phyloP scores from a whole-genome alignment of 2,329 filamentous ascomycete species.

The Trichothecium sympodiale region DNA sequence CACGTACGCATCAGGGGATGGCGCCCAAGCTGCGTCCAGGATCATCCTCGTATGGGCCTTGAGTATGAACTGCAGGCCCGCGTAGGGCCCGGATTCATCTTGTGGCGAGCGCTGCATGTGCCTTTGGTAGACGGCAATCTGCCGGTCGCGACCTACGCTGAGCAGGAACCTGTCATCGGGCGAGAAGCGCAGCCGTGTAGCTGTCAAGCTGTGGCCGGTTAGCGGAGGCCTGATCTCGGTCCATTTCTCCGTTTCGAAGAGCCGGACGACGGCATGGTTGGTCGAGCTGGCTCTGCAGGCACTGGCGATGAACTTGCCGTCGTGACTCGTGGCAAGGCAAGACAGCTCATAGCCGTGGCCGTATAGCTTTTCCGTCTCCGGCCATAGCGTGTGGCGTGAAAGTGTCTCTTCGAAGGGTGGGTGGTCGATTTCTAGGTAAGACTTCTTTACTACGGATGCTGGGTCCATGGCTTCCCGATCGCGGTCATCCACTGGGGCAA shows the following conservation, averaged over 20 bases:
- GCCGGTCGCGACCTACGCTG: constrained; percentile 82
- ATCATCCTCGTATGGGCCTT: constrained; percentile 94
- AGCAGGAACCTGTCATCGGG: constrained; percentile 62
- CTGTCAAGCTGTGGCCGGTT: constrained; percentile 75
- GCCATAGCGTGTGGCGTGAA: constrained; percentile 85
- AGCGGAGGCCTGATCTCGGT: constrained; percentile 76
- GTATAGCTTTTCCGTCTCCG: constrained; percentile 92
- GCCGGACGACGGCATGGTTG: constrained; percentile 85
- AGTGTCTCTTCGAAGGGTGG: constrained; percentile 87
- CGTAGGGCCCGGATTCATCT: constrained; percentile 37
- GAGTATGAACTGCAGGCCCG: constrained; percentile 51
- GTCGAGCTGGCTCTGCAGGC: constrained; percentile 87
- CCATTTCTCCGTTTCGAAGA: constrained; percentile 84
- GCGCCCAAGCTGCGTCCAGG: constrained; percentile 75
- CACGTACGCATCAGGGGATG: constrained; percentile 30
- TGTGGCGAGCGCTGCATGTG: no score
- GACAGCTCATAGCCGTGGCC: constrained; percentile 97
- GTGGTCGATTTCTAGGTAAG: constrained; percentile 53
- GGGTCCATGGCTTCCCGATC: constrained; percentile 45
- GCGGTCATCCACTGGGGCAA: constrained; percentile 30
- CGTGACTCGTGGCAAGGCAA: constrained; percentile 66
- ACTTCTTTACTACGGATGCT: constrained; percentile 43
- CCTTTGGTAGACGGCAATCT: constrained; percentile 74
- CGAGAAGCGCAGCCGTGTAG: constrained; percentile 74
- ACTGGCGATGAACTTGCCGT: constrained; percentile 70